Evolutionary conservation across 192 early-diverging fungal species (phyloP), one percentile per base, ranked within the genome.

Genomic region (Coemansia sp.): DNA sequence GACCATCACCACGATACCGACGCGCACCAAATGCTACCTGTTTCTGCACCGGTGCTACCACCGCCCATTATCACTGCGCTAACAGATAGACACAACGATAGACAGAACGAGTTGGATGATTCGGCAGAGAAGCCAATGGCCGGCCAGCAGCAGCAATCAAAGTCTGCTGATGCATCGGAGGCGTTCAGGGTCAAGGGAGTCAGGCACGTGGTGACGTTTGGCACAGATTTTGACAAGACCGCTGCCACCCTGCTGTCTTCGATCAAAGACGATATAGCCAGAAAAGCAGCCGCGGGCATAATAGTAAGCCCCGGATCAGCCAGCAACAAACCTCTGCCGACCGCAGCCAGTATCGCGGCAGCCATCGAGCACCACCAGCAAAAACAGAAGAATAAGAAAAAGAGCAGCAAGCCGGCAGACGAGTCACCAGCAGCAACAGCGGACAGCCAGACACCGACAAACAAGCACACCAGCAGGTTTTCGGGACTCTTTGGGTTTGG

Each of bases 401-500:
- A 48, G 0, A 5, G 3, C 5, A 48, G 5, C 45, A 48, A 48
- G 45, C 3, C 45, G 4, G 45, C 67, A 58, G 68, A 73, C 20
- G 58, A 61, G 22, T 65, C 48, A 22, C 38, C n/a, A 7, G 51
- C 63, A 36, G 20, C 33, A 17, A 15, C 61, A 33, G n/a, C 14
- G 32, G 22, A 28, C 1, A 28, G 22, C 22, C 22, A 36, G 34
- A n/a, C 60, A 51, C 57, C 45, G 5, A 36, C 51, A 3, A 64
- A 71, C n/a, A 60, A 65, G 53, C 38, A 74, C 37, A 62, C 81
- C 2, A 68, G 81, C 32, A 55, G 81, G 11, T 37, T 84, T 11
- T 84, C 81, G 6, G 81, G 81, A 4, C 65, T 84, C 45, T 84
- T 84, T 70, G 73, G 76, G 2, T 84, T 84, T 69, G 81, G 73